Percentiles rank a stretch among this genome's conserved stretches.
Conservation (phyloP, 2,329 filamentous ascomycete species). For the Aureobasidium subglaciale region DNA sequence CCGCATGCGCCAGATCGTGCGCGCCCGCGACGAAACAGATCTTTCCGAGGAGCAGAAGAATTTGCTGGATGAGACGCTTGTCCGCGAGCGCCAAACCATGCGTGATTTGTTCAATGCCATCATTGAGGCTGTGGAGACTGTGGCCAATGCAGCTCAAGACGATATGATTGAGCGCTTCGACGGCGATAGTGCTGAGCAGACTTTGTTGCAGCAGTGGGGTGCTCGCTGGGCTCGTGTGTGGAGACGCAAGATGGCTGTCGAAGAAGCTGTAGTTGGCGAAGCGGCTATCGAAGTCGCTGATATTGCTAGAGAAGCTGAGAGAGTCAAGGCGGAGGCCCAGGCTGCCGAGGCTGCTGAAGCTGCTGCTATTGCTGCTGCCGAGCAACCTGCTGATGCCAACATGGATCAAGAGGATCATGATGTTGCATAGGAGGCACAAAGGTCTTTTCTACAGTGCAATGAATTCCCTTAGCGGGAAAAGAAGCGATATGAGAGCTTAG, state of each 20-base stretch:
- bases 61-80: constrained; percentile 59
- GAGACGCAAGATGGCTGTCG: constrained; percentile 70
- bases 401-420: constrained; percentile 9
- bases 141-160: constrained; percentile 68
- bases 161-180: constrained; percentile 64
- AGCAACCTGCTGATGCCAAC: neutral
- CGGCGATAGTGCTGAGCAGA: constrained; percentile 51
- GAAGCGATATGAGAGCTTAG: neutral
- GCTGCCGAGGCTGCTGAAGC: neutral
- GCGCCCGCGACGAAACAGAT: constrained; percentile 38
- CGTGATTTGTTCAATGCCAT: constrained; percentile 73
- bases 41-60: constrained; percentile 51
- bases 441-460: too few relatives aligned
- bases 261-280: constrained; percentile 64
- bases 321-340: neutral
- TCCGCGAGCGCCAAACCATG: constrained; percentile 65
- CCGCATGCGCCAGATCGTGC: constrained; percentile 73
- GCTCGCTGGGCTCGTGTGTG: constrained; percentile 83
- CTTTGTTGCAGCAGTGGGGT: constrained; percentile 71
- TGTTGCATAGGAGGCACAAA: constrained; percentile 3
- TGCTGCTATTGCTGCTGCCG: neutral
- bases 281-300: constrained; percentile 44
- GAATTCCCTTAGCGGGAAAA: too few relatives aligned
- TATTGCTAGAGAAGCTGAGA: constrained; percentile 10
- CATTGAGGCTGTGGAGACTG: constrained; percentile 66